Percentiles rank a stretch among this genome's conserved stretches.
These are phyloP conservation scores for Citrullus mucosospermus DNA, from an alignment of 306 rosid genomes.

Conservation along the genomic window DNA sequence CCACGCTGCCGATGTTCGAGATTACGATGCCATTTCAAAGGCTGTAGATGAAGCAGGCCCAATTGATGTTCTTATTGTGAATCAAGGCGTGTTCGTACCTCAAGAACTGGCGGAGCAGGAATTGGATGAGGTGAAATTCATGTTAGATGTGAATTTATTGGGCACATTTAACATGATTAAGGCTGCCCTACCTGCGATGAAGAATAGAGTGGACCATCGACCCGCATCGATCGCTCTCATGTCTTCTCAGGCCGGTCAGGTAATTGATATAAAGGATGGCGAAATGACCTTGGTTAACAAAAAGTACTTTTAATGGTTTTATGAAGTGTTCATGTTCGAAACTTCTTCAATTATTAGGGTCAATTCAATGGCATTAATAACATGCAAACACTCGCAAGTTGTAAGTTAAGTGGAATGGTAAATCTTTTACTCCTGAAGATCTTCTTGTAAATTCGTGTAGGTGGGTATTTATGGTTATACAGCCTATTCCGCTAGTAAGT, in stretches of 20 bases:
- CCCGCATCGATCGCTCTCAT: conserved; percentile 70
- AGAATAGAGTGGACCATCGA: conserved; percentile 30
- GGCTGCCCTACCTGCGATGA: conserved; percentile 71
- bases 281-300: neutral
- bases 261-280: neutral
- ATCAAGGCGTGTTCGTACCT: conserved; percentile 66
- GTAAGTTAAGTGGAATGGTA: neutral
- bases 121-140: conserved; percentile 64
- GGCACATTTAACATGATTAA: conserved; percentile 70
- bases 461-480: conserved; percentile 87
- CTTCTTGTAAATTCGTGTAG: conserved; percentile 13
- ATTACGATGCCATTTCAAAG: conserved; percentile 41
- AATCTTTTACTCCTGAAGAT: neutral
- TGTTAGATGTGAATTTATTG: conserved; percentile 68
- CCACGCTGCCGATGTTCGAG: conserved; percentile 67
- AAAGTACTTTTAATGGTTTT: too few relatives aligned
- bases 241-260: conserved; percentile 97
- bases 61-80: conserved; percentile 58
- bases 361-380: neutral
- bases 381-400: neutral
- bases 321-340: neutral
- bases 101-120: conserved; percentile 63
- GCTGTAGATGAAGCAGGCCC: conserved; percentile 64
- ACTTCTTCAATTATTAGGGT: neutral
- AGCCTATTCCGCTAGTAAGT: conserved; percentile 83